phyloP scores from a whole-genome alignment of 495 filamentous ascomycete genomes.

The Penicillium chermesinum region DNA sequence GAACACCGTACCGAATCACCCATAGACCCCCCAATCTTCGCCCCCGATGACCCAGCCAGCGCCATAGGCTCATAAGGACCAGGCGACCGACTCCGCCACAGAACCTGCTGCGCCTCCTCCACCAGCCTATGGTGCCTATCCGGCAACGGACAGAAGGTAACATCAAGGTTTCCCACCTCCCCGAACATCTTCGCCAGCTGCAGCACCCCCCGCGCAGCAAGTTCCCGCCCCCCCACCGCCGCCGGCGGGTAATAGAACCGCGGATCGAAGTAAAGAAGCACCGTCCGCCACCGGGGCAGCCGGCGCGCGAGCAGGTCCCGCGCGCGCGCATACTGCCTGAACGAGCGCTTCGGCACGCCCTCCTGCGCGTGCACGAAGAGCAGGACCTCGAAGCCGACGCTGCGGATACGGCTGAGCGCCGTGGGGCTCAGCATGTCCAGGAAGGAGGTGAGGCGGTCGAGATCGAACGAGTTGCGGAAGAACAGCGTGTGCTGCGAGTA shows the following conservation, averaged over 20 bases:
- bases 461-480: constrained; percentile 39
- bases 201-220: constrained; percentile 28
- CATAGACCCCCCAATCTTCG: not conserved
- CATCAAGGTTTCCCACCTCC: constrained; percentile 15
- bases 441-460: constrained; percentile 31
- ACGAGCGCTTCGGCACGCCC: constrained; percentile 32
- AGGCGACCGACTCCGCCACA: constrained; percentile 18
- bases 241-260: constrained; percentile 33
- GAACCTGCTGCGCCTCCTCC: constrained; percentile 22
- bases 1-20: not conserved
- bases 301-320: constrained; percentile 19
- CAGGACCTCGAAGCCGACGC: constrained; percentile 39
- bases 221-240: constrained; percentile 24
- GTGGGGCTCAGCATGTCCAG: constrained; percentile 34
- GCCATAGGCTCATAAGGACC: constrained; percentile 1
- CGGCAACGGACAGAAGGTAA: constrained; percentile 32
- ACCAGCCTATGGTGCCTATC: constrained; percentile 20
- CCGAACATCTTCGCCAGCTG: constrained; percentile 31
- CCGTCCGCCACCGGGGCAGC: constrained; percentile 23
- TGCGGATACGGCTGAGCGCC: constrained; percentile 30
- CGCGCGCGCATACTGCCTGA: constrained; percentile 31
- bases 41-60: not conserved
- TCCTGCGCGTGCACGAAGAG: constrained; percentile 38
- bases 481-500: constrained; percentile 39
- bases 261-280: constrained; percentile 36